phyloP scores from a whole-genome alignment of 306 rosid species.

The Cucurbita argyrosperma region DNA sequence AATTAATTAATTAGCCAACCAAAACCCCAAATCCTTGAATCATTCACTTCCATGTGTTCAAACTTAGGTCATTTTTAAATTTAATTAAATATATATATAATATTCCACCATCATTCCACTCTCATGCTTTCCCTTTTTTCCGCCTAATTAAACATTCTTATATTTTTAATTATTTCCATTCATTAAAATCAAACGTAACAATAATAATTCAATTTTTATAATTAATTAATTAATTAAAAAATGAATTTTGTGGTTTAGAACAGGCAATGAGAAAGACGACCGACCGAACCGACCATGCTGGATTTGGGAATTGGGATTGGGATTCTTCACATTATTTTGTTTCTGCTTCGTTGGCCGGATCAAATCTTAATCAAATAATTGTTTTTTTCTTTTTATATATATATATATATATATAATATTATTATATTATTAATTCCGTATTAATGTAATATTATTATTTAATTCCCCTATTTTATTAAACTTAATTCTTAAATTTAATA shows the following conservation, averaged over 20 bases:
- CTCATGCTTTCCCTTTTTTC: background rate
- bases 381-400: background rate
- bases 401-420: too few species aligned
- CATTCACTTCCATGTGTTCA: background rate
- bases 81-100: background rate
- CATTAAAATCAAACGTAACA: too few species aligned
- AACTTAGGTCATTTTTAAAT: background rate
- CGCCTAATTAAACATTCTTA: background rate
- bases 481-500: background rate
- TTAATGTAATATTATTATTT: background rate
- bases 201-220: too few species aligned
- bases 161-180: background rate
- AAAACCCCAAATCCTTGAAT: background rate
- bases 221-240: too few species aligned
- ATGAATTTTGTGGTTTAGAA: background rate
- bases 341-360: conserved; percentile 6
- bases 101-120: background rate
- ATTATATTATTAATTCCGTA: background rate
- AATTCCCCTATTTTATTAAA: background rate
- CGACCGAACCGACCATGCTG: too few species aligned
- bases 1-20: background rate
- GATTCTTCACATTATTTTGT: background rate
- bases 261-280: background rate
- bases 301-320: background rate
- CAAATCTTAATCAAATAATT: background rate